Conservation (phyloP, 352 stramenopile genomes). For the Saprolegnia diclina region DNA sequence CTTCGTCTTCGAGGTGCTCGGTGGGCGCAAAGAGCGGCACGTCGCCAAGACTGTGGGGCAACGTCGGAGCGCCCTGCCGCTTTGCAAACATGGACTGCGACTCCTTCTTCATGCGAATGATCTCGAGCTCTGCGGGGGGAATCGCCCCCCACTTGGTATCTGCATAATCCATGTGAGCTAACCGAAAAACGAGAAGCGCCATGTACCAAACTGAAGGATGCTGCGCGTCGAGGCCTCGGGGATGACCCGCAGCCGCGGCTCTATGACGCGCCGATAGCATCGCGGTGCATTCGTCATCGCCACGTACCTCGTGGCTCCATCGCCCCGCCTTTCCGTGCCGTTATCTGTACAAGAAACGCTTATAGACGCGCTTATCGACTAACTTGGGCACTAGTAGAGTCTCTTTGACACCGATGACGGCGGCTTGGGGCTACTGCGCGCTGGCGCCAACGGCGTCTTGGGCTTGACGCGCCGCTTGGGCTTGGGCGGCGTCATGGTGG, state of each 20-base stretch:
- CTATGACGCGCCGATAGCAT: no score
- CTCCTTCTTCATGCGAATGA: slow-evolving; percentile 62
- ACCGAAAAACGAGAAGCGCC: neutral
- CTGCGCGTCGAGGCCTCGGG: neutral
- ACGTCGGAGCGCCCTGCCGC: slow-evolving; percentile 11
- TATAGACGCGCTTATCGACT: no score
- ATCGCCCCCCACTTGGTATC: slow-evolving; percentile 28
- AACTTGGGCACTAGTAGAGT: no score
- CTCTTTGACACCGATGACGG: no score
- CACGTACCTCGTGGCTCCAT: no score
- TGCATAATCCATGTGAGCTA: neutral
- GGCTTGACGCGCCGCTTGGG: neutral
- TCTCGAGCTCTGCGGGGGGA: slow-evolving; percentile 61
- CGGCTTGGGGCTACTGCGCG: neutral
- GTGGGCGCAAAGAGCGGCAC: slow-evolving; percentile 10
- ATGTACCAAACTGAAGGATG: neutral
- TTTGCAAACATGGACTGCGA: slow-evolving; percentile 30
- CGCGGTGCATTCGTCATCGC: no score
- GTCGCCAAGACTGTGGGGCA: neutral
- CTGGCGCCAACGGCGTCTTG: neutral
- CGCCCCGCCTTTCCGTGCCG: no score
- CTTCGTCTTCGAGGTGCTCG: slow-evolving; percentile 25
- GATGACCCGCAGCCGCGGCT: no score
- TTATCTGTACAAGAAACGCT: no score
- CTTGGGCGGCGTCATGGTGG: neutral